A percentile compares a stretch with the other conserved stretches of the same genome.
Evolutionary conservation across 805 yeast genomes (phyloP).

Genomic region (Metschnikowia gelsemii): DNA sequence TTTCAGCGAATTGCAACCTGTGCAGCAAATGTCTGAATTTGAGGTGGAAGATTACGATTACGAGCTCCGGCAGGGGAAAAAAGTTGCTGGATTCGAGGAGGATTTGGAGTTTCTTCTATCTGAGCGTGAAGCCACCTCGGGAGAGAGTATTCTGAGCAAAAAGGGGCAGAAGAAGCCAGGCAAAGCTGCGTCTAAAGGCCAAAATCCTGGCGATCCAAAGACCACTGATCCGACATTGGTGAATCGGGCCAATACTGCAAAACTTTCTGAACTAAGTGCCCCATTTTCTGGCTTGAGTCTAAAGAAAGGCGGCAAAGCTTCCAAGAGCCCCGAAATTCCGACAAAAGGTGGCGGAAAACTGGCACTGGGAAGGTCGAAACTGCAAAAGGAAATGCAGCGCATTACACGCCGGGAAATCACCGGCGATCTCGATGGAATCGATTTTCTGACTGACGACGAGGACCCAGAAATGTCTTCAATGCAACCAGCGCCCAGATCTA

Average conservation of each 20-base stretch:
- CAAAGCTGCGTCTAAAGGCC: neutral
- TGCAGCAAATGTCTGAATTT: slow-evolving; percentile 8
- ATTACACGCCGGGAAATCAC: slow-evolving; percentile 27
- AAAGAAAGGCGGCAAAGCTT: neutral
- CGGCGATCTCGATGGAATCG: slow-evolving; percentile 27
- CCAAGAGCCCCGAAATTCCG: neutral
- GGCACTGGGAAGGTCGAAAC: neutral
- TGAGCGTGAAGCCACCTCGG: slow-evolving; percentile 2
- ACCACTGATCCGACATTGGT: neutral
- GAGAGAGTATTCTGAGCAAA: slow-evolving; percentile 2
- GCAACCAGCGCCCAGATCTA: neutral
- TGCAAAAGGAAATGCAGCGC: slow-evolving; percentile 5
- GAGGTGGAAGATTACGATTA: slow-evolving; percentile 22
- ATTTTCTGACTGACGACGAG: slow-evolving; percentile 30
- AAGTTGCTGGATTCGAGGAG: slow-evolving; percentile 25
- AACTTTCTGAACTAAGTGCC: neutral
- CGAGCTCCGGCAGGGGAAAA: slow-evolving; percentile 16
- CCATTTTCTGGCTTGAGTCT: neutral
- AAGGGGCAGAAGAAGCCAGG: neutral
- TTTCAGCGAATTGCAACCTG: slow-evolving; percentile 5
- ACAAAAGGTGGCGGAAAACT: neutral
- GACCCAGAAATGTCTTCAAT: neutral
- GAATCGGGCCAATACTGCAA: neutral
- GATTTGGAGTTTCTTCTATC: slow-evolving; percentile 32
- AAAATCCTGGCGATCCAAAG: neutral